A percentile compares a stretch with the other conserved stretches of the same genome.
These are phyloP conservation scores for Helminthosporium solani DNA, from an alignment of 2,329 filamentous ascomycete species.

Conservation along the genomic window DNA sequence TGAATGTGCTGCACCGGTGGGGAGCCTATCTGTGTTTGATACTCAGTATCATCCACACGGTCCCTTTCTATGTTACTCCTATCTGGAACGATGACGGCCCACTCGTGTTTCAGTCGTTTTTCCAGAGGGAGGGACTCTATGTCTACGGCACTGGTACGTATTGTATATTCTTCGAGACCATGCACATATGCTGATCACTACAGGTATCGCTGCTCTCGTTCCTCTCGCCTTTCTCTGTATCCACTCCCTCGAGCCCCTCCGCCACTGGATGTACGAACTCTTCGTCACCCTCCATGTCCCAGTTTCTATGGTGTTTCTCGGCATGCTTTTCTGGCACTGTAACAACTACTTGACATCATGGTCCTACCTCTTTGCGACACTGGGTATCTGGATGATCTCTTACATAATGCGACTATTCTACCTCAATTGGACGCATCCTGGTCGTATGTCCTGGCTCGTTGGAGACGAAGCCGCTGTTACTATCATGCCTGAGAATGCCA, in stretches of 20 bases:
- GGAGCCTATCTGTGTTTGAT: constrained; percentile 83
- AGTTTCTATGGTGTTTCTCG: constrained; percentile 76
- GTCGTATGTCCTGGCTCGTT: constrained; percentile 76
- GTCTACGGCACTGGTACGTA: constrained; percentile 77
- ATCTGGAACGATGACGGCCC: constrained; percentile 79
- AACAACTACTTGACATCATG: constrained; percentile 89
- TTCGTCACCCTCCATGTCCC: constrained; percentile 84
- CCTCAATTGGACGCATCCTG: constrained; percentile 84
- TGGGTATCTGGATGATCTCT: constrained; percentile 75
- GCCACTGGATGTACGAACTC: constrained; percentile 77
- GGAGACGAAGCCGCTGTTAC: constrained; percentile 91
- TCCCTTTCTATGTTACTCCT: constrained; percentile 88
- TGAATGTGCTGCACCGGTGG: constrained; percentile 94
- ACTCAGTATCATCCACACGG: constrained; percentile 76
- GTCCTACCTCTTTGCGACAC: constrained; percentile 80
- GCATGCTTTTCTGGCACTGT: constrained; percentile 91
- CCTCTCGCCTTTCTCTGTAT: constrained; percentile 81
- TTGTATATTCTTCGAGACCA: constrained; percentile 38
- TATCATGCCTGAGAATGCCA: constrained; percentile 86
- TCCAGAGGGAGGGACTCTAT: constrained; percentile 64
- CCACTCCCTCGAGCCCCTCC: constrained; percentile 77
- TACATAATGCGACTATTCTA: constrained; percentile 77
- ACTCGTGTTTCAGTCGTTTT: constrained; percentile 67
- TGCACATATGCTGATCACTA: constrained; percentile 13
- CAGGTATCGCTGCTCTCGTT: constrained; percentile 67